Percentiles rank a stretch among this genome's conserved stretches.
These are phyloP conservation scores for Domatiomyces globalis DNA, from an alignment of 2,329 filamentous ascomycete genomes.

Conservation along the genomic window DNA sequence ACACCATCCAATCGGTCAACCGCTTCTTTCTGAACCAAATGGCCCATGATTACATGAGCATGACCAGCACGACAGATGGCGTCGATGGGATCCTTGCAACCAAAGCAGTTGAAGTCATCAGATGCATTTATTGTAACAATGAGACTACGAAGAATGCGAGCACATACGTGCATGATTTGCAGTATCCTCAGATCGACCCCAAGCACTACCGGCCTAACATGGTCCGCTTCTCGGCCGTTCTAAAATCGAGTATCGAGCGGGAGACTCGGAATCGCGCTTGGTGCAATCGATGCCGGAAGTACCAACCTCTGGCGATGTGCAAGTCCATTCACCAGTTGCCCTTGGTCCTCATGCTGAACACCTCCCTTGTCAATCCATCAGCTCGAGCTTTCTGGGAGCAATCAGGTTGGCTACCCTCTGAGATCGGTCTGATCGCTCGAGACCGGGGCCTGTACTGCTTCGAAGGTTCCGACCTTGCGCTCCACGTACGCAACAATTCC, in stretches of 20 bases:
- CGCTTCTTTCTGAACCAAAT: conserved; percentile 76
- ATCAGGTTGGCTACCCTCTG: conserved; percentile 80
- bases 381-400: conserved; percentile 67
- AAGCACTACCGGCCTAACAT: conserved; percentile 38
- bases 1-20: conserved; percentile 74
- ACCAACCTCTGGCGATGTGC: conserved; percentile 72
- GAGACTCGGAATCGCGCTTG: conserved; percentile 82
- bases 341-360: conserved; percentile 74
- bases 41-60: conserved; percentile 57
- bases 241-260: conserved; percentile 85
- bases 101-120: conserved; percentile 42
- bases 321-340: conserved; percentile 75
- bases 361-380: conserved; percentile 58
- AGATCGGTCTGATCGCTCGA: conserved; percentile 84
- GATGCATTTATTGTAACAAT: conserved; percentile 74
- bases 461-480: conserved; percentile 74
- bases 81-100: conserved; percentile 53
- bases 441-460: conserved; percentile 90
- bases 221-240: conserved; percentile 64
- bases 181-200: conserved; percentile 46
- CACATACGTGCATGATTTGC: conserved; percentile 70
- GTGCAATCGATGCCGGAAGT: conserved; percentile 82
- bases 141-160: conserved; percentile 69
- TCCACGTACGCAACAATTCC: conserved; percentile 63
- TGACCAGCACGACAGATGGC: conserved; percentile 45